Conservation (phyloP, 2,329 filamentous ascomycete species). For the Camillea tinctor region DNA sequence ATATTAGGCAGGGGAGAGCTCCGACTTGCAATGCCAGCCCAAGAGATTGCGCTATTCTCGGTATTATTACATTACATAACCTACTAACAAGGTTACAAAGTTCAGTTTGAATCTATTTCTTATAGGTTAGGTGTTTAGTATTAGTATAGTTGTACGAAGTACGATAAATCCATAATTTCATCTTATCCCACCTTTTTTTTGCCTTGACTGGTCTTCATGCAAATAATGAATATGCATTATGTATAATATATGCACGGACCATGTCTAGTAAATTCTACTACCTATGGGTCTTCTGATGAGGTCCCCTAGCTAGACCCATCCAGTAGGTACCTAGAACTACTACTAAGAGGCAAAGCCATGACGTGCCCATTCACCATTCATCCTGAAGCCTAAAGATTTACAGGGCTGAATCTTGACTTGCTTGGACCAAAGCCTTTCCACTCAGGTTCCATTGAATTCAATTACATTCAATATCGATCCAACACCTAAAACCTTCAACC, state of each 20-base stretch:
- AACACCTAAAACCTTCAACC: neutral
- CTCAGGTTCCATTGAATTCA: neutral
- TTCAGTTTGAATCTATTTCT: neutral
- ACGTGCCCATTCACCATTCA: neutral
- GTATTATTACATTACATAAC: neutral
- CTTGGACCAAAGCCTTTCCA: neutral
- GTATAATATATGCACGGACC: too few relatives aligned
- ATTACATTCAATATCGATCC: neutral
- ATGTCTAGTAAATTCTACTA: neutral
- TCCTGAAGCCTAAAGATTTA: neutral
- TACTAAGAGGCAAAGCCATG: neutral
- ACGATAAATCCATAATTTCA: neutral
- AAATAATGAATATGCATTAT: neutral
- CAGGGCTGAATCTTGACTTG: neutral
- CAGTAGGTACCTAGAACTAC: too few relatives aligned
- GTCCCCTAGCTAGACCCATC: too few relatives aligned
- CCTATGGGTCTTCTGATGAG: too few relatives aligned
- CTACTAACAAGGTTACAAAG: too few relatives aligned
- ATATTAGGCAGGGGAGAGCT: neutral
- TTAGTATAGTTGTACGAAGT: too few relatives aligned
- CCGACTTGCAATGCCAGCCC: neutral
- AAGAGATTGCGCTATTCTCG: neutral
- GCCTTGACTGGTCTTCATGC: neutral
- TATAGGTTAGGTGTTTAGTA: too few relatives aligned
- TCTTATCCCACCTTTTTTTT: neutral